Conservation (phyloP, 1,284 basidiomycete species). For the Salmacisia buchloeana region DNA sequence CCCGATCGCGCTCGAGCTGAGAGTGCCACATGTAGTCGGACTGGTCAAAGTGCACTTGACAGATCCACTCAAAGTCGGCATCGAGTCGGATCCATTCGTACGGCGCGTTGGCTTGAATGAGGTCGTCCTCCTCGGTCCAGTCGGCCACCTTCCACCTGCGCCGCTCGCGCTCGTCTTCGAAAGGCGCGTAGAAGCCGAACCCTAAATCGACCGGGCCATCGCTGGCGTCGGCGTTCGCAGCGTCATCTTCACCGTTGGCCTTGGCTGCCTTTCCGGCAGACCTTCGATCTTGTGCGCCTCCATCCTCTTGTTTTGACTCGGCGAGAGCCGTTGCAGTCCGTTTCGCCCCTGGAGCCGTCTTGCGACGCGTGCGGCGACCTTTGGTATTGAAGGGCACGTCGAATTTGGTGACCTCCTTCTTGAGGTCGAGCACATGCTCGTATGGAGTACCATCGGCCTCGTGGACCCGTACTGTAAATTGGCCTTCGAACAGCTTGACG, state of each 20-base stretch:
- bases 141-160: constrained; percentile 84
- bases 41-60: constrained; percentile 83
- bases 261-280: constrained; percentile 51
- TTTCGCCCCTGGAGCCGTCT: constrained; percentile 64
- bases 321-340: constrained; percentile 87
- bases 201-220: constrained; percentile 85
- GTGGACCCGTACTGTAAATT: constrained; percentile 97
- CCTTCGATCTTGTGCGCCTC: background rate
- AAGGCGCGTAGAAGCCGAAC: constrained; percentile 82
- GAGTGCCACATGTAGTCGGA: constrained; percentile 99
- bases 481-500: constrained; percentile 58
- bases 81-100: constrained; percentile 99
- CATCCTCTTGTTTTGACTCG: constrained; percentile 4
- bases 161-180: constrained; percentile 73
- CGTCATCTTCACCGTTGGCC: constrained; percentile 55
- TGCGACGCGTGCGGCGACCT: constrained; percentile 90
- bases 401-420: constrained; percentile 77
- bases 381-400: constrained; percentile 99
- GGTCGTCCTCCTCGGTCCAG: constrained; percentile 96
- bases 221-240: constrained; percentile 70
- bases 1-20: constrained; percentile 88
- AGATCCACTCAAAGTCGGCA: constrained; percentile 98
- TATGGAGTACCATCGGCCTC: constrained; percentile 99
- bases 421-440: constrained; percentile 93
- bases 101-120: constrained; percentile 71